These are phyloP conservation scores for Candida sithepensis DNA, from an alignment of 805 yeast species.

Conservation along the genomic window DNA sequence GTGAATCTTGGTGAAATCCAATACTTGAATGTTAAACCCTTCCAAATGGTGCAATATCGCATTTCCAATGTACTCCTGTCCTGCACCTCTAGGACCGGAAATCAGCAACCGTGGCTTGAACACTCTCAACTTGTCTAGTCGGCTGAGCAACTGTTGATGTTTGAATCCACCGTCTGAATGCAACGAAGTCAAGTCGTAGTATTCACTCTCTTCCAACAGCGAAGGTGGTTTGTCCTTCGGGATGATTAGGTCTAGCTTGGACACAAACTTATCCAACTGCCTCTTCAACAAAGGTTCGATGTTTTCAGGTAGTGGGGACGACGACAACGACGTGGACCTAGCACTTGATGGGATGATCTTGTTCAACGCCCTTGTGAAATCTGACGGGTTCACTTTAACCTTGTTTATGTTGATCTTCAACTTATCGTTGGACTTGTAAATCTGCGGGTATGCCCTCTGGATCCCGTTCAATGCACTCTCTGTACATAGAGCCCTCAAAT, in stretches of 20 bases:
- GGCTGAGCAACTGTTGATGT: constrained; percentile 56
- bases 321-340: constrained; percentile 64
- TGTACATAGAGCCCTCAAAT: constrained; percentile 87
- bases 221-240: constrained; percentile 57
- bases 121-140: constrained; percentile 45
- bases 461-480: constrained; percentile 93
- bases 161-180: constrained; percentile 62
- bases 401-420: constrained; percentile 66
- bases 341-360: constrained; percentile 92
- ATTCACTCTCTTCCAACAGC: constrained; percentile 66
- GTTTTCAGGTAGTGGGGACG: constrained; percentile 76
- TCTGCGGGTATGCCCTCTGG: constrained; percentile 90
- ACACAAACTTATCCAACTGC: constrained; percentile 44
- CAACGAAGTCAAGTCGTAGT: constrained; percentile 45
- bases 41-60: constrained; percentile 82
- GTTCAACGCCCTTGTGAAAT: constrained; percentile 80
- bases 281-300: constrained; percentile 59
- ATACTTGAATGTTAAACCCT: constrained; percentile 82
- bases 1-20: constrained; percentile 74
- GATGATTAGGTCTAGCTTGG: constrained; percentile 50
- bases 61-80: constrained; percentile 80
- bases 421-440: constrained; percentile 72
- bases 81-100: constrained; percentile 73
- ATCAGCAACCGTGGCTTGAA: constrained; percentile 80
- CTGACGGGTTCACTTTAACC: constrained; percentile 73